A percentile compares a stretch with the other conserved stretches of the same genome.
Conservation (phyloP, 139 green algal species). For the Nannochloris sp. region DNA sequence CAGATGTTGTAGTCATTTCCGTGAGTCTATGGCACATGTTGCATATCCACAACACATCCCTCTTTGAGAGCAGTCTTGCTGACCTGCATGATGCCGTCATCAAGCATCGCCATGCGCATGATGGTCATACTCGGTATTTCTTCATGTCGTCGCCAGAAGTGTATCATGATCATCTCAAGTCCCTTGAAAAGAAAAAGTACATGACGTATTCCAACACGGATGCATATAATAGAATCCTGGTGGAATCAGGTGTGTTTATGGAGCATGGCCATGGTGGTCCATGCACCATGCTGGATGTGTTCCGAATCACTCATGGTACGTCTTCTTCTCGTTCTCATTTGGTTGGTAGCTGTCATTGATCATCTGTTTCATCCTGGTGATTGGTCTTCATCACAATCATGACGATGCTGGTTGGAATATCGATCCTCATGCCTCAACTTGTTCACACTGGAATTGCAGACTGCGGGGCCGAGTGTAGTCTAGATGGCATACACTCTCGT, state of each 20-base stretch:
- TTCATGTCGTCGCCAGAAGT: not conserved
- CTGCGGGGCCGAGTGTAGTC: constrained; percentile 5
- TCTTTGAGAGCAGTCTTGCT: no score
- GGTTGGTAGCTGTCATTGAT: no score
- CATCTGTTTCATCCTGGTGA: no score
- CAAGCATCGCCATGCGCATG: not conserved
- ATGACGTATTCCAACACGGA: not conserved
- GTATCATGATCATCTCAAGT: not conserved
- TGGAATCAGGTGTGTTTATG: not conserved
- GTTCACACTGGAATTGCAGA: not conserved
- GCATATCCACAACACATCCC: constrained; percentile 1
- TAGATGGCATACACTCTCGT: constrained; percentile 11
- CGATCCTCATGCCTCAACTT: no score
- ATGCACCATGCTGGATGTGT: constrained; percentile 7
- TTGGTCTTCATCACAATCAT: no score
- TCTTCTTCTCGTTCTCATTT: not conserved
- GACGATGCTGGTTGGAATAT: no score
- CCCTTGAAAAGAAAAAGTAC: not conserved
- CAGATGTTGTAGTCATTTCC: not conserved
- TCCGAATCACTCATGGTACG: constrained; percentile 3
- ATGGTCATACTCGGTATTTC: not conserved
- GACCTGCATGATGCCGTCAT: no score
- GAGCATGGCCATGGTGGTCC: not conserved
- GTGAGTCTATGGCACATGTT: constrained; percentile 7
- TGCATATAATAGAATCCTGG: constrained; percentile 5